Evolutionary conservation across 2,329 filamentous ascomycete species (phyloP).

Genomic region (Phoma sp.): DNA sequence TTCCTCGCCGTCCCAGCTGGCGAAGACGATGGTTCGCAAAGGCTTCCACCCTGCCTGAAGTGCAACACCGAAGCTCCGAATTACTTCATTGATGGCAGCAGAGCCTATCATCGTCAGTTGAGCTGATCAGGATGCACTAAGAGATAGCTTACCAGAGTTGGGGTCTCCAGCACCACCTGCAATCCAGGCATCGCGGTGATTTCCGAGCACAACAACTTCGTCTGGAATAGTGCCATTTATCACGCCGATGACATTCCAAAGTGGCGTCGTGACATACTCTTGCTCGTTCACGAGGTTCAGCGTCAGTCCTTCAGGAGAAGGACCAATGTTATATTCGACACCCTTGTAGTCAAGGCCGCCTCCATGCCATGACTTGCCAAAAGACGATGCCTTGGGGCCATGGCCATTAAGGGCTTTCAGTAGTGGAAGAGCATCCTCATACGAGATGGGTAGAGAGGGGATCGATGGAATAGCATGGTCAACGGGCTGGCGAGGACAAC

Average conservation of each 20-base stretch:
- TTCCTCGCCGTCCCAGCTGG: constrained; percentile 72
- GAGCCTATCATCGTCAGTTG: constrained; percentile 48
- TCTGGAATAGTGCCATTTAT: constrained; percentile 86
- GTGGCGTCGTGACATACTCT: constrained; percentile 57
- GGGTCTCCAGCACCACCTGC: constrained; percentile 83
- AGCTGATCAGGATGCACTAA: too few species aligned
- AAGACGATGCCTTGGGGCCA: constrained; percentile 76
- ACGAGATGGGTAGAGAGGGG: constrained; percentile 90
- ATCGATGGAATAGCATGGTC: constrained; percentile 78
- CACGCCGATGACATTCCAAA: constrained; percentile 82
- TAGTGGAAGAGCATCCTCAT: constrained; percentile 82
- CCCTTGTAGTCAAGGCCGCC: constrained; percentile 79
- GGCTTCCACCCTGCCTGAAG: constrained; percentile 80
- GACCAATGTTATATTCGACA: constrained; percentile 84
- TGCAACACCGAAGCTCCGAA: constrained; percentile 75
- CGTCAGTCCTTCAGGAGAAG: constrained; percentile 71
- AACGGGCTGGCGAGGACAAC: constrained; percentile 75
- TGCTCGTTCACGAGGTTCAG: constrained; percentile 58
- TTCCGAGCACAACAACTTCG: constrained; percentile 89
- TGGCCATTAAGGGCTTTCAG: constrained; percentile 90
- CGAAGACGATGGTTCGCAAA: constrained; percentile 88
- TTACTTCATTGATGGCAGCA: constrained; percentile 77
- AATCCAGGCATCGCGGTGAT: constrained; percentile 90
- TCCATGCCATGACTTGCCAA: constrained; percentile 75
- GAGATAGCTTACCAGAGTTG: constrained; percentile 65